Base-by-base conservation (phyloP, 495 filamentous ascomycete species). In the Aspergillus indologenus region DNA sequence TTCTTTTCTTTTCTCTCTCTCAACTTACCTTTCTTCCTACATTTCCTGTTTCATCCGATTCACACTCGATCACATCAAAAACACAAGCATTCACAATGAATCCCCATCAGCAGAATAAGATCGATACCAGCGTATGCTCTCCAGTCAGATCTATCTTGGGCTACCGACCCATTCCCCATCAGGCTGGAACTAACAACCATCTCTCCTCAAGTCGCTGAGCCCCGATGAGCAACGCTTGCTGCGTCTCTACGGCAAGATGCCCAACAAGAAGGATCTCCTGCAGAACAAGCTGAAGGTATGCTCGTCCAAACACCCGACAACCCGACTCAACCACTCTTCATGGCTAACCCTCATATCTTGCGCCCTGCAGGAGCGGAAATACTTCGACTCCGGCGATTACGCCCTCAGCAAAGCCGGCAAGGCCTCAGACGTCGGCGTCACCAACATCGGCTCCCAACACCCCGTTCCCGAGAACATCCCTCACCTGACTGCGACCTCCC, bases 361-460 rank as follows among this genome's bases (percentile, higher is more conserved):
- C 15, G 19, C 18, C 61, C 44, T 51, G n/a, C 55, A 96, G 84
- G 92, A 96, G 72, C 92, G 95, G 75, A 98, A 98, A 80, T 98
- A 97, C 79, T 98, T 98, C 75, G 94, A 98, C 81, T 91, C 87
- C 54, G 93, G 93, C 66, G 93, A 98, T 77, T 98, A 98, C 63
- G 95, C 94, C 68, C 88, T 98, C 77, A 93, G 89, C 75, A 98
- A 98, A 81, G 95, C 94, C 47, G 94, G 95, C 72, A 98, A 98
- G 76, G 91, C 91, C 71, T 89, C 92, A 60, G 90, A 94, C 71
- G 88, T 93, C 66, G 94, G 93, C 68, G 91, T 95, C 34, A 94
- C 93, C 71, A 88, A 85, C 70, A 90, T 98, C 70, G 94, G 94
- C 63, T 90, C 88, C 62, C 88, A 95, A 73, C 94, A 98, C 74